A percentile compares a stretch with the other conserved stretches of the same genome.
Evolutionary conservation across 148 eudicot species (phyloP).

Genomic region (Mesembryanthemum crystallinum): DNA sequence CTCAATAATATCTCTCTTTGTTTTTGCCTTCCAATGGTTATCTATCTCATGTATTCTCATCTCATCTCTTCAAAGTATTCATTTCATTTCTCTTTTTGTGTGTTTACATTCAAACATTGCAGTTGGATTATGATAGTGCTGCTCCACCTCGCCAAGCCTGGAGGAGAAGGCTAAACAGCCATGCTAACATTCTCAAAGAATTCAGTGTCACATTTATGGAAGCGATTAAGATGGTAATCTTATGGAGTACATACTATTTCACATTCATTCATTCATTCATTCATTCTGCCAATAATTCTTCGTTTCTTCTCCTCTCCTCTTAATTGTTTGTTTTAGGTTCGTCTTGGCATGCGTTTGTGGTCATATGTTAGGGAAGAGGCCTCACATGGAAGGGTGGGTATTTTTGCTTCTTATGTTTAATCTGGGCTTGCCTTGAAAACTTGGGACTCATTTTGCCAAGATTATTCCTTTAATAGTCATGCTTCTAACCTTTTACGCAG

Average conservation of each 20-base stretch:
- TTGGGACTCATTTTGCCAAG: background rate
- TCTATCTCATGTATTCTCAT: no score
- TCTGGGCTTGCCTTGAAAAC: background rate
- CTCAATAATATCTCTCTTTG: no score
- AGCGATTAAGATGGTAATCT: constrained; percentile 79
- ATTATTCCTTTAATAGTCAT: background rate
- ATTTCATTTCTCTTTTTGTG: background rate
- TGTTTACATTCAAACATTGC: constrained; percentile 3
- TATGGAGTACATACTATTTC: background rate
- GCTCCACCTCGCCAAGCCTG: constrained; percentile 92
- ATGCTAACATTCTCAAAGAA: constrained; percentile 88
- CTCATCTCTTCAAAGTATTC: no score
- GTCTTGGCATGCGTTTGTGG: constrained; percentile 95
- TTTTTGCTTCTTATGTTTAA: constrained; percentile 23
- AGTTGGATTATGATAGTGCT: constrained; percentile 94
- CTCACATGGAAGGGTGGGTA: constrained; percentile 90
- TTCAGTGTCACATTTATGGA: constrained; percentile 90
- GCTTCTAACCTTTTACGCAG: constrained; percentile 36
- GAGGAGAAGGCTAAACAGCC: constrained; percentile 88
- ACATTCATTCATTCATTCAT: no score
- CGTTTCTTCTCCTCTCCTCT: background rate
- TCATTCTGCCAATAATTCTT: background rate
- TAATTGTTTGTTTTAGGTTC: constrained; percentile 44
- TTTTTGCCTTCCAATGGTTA: no score
- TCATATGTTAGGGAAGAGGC: constrained; percentile 96